Evolutionary conservation across 495 filamentous ascomycete species (phyloP).

Genomic region (Talaromyces wortmannii): DNA sequence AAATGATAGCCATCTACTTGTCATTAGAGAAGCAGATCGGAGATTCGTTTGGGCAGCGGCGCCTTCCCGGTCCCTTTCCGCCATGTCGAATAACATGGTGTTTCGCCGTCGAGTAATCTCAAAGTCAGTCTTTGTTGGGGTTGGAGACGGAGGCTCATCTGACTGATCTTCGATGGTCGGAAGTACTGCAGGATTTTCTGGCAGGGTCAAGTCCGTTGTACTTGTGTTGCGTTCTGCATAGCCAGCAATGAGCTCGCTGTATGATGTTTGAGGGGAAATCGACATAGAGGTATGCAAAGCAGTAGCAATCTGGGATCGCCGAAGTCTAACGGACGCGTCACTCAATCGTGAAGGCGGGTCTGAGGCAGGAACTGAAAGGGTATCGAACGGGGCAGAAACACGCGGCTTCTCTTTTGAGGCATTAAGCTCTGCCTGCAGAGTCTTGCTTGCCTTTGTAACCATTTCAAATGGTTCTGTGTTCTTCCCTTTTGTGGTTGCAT

Average conservation of each 20-base stretch:
- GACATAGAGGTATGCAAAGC: slow-evolving; percentile 31
- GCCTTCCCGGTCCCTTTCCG: slow-evolving; percentile 51
- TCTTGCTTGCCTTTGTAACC: slow-evolving; percentile 32
- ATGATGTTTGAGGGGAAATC: slow-evolving; percentile 33
- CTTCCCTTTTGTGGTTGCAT: slow-evolving; percentile 14
- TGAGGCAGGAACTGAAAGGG: slow-evolving; percentile 13
- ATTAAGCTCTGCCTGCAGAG: slow-evolving; percentile 33
- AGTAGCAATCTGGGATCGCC: slow-evolving; percentile 33
- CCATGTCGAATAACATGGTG: slow-evolving; percentile 36
- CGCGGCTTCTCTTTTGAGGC: slow-evolving; percentile 6
- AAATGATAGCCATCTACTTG: slow-evolving; percentile 86
- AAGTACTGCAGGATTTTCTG: neutral
- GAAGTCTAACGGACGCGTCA: slow-evolving; percentile 27
- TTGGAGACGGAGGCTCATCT: neutral
- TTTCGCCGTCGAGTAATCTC: slow-evolving; percentile 31
- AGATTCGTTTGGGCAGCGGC: slow-evolving; percentile 73
- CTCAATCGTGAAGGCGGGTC: slow-evolving; percentile 21
- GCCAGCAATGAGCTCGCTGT: slow-evolving; percentile 29
- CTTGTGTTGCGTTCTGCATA: slow-evolving; percentile 17
- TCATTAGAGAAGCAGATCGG: slow-evolving; percentile 71
- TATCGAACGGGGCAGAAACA: slow-evolving; percentile 6
- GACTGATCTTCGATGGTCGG: neutral
- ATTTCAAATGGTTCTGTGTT: slow-evolving; percentile 19
- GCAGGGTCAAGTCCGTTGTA: neutral
- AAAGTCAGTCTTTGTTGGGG: slow-evolving; percentile 8